Base-by-base conservation (phyloP, 768 basidiomycete species). In the Cystofilobasidium ferigula region DNA sequence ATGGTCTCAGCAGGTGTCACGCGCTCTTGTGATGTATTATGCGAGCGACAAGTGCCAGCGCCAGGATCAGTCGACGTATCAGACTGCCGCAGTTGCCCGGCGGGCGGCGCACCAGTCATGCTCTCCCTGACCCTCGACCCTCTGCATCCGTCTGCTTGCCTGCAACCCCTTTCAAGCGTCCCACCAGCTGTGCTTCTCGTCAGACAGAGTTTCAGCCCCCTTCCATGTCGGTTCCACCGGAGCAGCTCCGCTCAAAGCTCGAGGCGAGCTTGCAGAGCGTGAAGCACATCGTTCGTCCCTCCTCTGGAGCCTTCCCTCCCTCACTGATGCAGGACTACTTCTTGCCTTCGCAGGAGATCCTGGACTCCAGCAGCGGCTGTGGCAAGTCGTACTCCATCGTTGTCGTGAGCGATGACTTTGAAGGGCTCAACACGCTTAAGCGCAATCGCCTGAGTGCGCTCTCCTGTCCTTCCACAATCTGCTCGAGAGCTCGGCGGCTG, bases 381-480 rank as follows among this genome's bases (percentile, higher is more conserved):
- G 67, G 67, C 26, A 45, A 56, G 6, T 38, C 34, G 48, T 68
- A 68, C 67, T 68, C 67, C 14, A 68, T 68, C 16, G 62, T 68
- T 20, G 67, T 68, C 42, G 67, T 68, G 0, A 43, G 61, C n/a
- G 57, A 57, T 12, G 67, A 68, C 43, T 68, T 68, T 42, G 67
- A 68, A 20, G 67, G 67, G 0, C 47, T 68, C 35, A 68, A 63
- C 47, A 63, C 61, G 35, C 57, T 68, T 35, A 68, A 68, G 42
- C 42, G 62, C 12, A 68, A 68, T 28, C 54, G 67, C n/a, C 61
- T 68, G 18, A 56, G 67, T 68, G 32, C 43, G 67, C 20, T 1
- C 51, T 2, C 5, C n/a, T 53, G 26, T 32, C 61, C 42, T 53
- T 53, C n/a, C 26, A 12, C 30, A 10, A 9, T 30, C 57, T 24